Evolutionary conservation across 768 basidiomycete species (phyloP), one percentile per base, ranked within the genome.

Genomic region (Leccinum obscurum): DNA sequence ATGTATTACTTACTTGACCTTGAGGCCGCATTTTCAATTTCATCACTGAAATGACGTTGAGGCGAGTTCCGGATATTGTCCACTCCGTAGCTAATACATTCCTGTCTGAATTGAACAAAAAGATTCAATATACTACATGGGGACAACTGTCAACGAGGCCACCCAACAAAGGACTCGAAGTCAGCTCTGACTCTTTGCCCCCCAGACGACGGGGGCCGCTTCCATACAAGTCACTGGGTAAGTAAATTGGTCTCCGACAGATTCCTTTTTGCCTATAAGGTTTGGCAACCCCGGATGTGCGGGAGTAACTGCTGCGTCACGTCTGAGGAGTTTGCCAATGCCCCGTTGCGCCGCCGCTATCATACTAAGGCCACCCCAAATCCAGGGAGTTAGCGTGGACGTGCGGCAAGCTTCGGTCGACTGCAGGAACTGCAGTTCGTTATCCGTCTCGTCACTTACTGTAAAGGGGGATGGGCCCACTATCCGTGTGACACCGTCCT

Each of bases 201-300:
- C 34, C 41, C 54, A 35, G 52, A 54, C 26, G 52, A 49, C 53
- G 35, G 60, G 51, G 17, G 39, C 26, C 26, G 26, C 13, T 7
- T n/a, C n/a, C 13, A 8, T 28, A 32, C 35, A 20, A 28, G 34
- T 35, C 34, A 35, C 5, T 35, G 34, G 8, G 49, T 13, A 53
- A 13, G 50, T 54, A 26, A 26, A 26, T 53, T 49, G 39, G 30
- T 20, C n/a, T 49, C 46, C 15, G 58, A 56, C 24, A 5, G 17
- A 8, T 52, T 37, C 44, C 28, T 55, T 52, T 68, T 62, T 49
- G 60, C 58, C 49, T 39, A 53, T 56, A 20, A 35, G 37, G 52
- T 44, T 58, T 28, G 37, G 39, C 26, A 50, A 44, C 41, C 34
- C 8, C 34, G 28, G 37, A 15, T 54, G 46, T 20, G 52, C 14